Percentiles rank a stretch among this genome's conserved stretches.
Evolutionary conservation across 441 rosid genomes (phyloP).

Genomic region (Flueggea neowawraea): DNA sequence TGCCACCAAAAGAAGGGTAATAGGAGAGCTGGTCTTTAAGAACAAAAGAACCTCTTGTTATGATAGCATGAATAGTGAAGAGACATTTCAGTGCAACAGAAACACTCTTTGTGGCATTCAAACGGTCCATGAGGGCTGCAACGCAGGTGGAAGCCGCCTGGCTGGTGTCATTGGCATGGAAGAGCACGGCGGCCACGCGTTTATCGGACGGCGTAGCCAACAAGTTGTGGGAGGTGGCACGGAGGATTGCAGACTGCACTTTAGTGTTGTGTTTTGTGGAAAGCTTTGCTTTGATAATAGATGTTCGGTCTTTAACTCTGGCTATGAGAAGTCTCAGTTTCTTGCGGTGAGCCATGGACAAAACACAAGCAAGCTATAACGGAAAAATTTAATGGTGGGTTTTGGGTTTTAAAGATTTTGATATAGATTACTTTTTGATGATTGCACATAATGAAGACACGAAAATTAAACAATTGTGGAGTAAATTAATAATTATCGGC

Average conservation of each 20-base stretch:
- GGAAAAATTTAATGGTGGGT: background rate
- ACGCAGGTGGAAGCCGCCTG: constrained; percentile 33
- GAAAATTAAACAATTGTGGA: too few species aligned
- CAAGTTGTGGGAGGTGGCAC: constrained; percentile 38
- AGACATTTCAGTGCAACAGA: constrained; percentile 66
- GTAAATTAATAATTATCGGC: too few species aligned
- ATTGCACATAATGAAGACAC: too few species aligned
- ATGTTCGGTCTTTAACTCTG: constrained; percentile 38
- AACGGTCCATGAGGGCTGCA: constrained; percentile 39
- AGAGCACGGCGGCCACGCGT: constrained; percentile 28
- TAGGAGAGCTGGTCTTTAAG: constrained; percentile 39
- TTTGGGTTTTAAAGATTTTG: too few species aligned
- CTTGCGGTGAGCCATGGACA: constrained; percentile 29
- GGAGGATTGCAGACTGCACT: constrained; percentile 30
- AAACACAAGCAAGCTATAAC: background rate
- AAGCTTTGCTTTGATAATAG: constrained; percentile 36
- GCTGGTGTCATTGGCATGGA: constrained; percentile 26
- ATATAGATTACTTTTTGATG: background rate
- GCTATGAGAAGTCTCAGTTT: constrained; percentile 24
- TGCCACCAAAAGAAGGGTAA: constrained; percentile 32
- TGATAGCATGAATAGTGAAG: constrained; percentile 40
- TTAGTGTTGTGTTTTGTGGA: constrained; percentile 21
- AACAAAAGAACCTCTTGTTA: constrained; percentile 31
- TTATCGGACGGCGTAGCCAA: constrained; percentile 28
- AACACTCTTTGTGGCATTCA: constrained; percentile 38